Evolutionary conservation across 1,284 basidiomycete species (phyloP), one percentile per base, ranked within the genome.

Genomic region (Rhodotorula sp.): DNA sequence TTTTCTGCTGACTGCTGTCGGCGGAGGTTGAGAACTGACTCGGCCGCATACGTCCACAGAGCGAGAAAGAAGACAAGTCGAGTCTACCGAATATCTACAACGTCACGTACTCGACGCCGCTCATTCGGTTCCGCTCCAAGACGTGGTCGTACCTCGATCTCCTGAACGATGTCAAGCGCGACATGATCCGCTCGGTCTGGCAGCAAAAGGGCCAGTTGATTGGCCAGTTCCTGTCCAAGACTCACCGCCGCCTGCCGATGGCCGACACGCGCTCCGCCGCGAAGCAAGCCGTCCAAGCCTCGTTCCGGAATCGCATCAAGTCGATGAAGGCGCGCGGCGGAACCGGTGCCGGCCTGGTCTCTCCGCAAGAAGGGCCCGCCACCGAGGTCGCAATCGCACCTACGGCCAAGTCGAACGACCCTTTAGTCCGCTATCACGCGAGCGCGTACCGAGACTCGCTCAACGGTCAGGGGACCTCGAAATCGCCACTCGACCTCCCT

Each of bases 71-170:
- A 38, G 75, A 76, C 59, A 71, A 74, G 57, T 84, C 83, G 77
- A 81, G 82, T 38, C 79, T 84, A 62, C 82, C 83, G 4, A 83
- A 86, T 69, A 78, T 85, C 47, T 85, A 83, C 76, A 85, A 86
- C 71, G 81, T 86, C 68, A 83, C 83, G 48, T 83, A 85, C 79
- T 80, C 81, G 59, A 82, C 83, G 19, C 85, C 85, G 6, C 78
- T 79, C 19, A 80, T 97, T 61, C 88, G 90, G 77, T 95, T 93
- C 81, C 86, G 87, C 74, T 93, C 95, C 80, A 89, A 92, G 80
- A 93, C 92, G 0, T 93, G 88, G 87, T 81, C 91, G 85, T 92
- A 92, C 75, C 89, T 92, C 79, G 91, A 93, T 71, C 79, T 94
- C 48, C 88, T 92, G 23, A 87, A 91, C 75, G 88, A 87, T 62